Percentiles rank a stretch among this genome's conserved stretches.
phyloP scores from a whole-genome alignment of 2,329 filamentous ascomycete genomes.

The Fusarium xylarioides region DNA sequence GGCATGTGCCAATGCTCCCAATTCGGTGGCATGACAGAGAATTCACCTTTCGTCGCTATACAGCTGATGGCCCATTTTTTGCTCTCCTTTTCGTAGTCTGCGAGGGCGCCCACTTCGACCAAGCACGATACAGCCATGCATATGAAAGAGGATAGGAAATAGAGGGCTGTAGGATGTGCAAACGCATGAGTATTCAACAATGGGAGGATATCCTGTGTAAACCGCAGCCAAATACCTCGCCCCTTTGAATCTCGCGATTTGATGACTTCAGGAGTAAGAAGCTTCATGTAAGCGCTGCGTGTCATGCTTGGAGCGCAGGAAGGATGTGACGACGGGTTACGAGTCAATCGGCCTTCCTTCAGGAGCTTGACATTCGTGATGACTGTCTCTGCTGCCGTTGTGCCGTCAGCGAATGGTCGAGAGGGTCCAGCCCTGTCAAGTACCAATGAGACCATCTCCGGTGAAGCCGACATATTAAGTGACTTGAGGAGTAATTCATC shows the following conservation, averaged over 20 bases:
- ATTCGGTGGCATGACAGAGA: background rate
- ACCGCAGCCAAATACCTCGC: conserved; percentile 41
- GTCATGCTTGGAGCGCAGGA: conserved; percentile 35
- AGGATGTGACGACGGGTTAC: conserved; percentile 33
- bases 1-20: conserved; percentile 30
- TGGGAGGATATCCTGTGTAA: conserved; percentile 32
- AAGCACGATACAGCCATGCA: conserved; percentile 24
- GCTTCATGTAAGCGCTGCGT: conserved; percentile 8
- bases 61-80: conserved; percentile 26
- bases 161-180: conserved; percentile 9
- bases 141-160: conserved; percentile 26
- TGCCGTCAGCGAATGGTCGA: conserved; percentile 21
- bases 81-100: conserved; percentile 25
- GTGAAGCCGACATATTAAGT: conserved; percentile 40
- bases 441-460: conserved; percentile 38
- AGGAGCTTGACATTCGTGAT: conserved; percentile 39
- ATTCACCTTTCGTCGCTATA: conserved; percentile 3
- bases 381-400: conserved; percentile 44
- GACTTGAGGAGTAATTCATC: conserved; percentile 36
- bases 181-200: conserved; percentile 4
- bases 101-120: conserved; percentile 19
- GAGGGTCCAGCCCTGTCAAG: conserved; percentile 30
- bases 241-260: conserved; percentile 24
- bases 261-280: conserved; percentile 42
- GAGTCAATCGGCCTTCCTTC: background rate